Percentiles rank a stretch among this genome's conserved stretches.
phyloP scores from a whole-genome alignment of 805 yeast species.

The Pichia occidentalis region DNA sequence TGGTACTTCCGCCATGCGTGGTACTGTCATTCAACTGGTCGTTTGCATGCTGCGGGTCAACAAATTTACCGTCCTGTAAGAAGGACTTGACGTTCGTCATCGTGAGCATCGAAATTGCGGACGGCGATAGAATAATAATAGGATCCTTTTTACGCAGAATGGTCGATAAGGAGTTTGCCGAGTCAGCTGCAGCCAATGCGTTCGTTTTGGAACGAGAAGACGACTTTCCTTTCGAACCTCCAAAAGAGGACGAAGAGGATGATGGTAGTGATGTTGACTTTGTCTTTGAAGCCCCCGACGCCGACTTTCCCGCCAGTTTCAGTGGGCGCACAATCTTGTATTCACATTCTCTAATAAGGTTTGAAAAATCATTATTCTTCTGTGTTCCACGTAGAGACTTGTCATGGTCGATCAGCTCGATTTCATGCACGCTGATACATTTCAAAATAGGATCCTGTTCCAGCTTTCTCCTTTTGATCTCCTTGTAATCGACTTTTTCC shows the following conservation, averaged over 20 bases:
- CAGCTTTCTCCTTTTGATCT: constrained; percentile 21
- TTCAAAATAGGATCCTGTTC: constrained; percentile 46
- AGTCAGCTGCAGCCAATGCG: background rate
- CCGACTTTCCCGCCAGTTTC: background rate
- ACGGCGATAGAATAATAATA: constrained; percentile 69
- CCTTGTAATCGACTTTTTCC: constrained; percentile 10
- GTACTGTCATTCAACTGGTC: too few species aligned
- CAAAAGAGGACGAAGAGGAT: constrained; percentile 11
- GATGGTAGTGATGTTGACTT: constrained; percentile 18
- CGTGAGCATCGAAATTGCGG: constrained; percentile 66
- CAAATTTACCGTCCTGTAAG: constrained; percentile 64
- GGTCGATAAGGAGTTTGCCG: constrained; percentile 6
- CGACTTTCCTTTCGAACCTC: too few species aligned
- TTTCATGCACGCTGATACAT: constrained; percentile 35
- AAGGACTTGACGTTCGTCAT: constrained; percentile 61
- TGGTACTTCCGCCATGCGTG: constrained; percentile 22
- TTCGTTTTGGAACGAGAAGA: too few species aligned
- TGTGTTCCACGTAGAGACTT: constrained; percentile 43
- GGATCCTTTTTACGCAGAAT: constrained; percentile 43
- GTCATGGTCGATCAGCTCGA: constrained; percentile 42
- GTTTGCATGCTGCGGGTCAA: constrained; percentile 39
- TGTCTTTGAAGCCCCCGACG: constrained; percentile 4
- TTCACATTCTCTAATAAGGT: constrained; percentile 60
- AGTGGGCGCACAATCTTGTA: constrained; percentile 40
- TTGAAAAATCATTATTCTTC: constrained; percentile 61